phyloP scores from a whole-genome alignment of 2,329 filamentous ascomycete genomes.

The Hypomyces rosellus region DNA sequence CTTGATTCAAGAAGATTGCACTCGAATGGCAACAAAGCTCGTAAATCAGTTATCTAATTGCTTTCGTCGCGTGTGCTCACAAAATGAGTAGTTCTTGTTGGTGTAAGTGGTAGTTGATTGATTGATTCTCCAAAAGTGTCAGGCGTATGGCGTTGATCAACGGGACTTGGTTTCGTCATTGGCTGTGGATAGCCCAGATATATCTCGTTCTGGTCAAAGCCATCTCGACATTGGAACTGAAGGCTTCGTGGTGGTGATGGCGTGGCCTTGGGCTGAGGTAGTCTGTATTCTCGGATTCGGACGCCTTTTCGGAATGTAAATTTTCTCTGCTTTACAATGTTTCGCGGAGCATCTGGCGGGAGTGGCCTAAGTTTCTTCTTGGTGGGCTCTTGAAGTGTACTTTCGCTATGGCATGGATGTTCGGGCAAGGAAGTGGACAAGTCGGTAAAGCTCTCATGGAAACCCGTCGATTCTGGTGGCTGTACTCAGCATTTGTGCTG shows the following conservation, averaged over 20 bases:
- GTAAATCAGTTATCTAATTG: neutral
- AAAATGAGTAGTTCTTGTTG: neutral
- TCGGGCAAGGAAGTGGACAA: neutral
- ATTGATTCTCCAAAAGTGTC: no score
- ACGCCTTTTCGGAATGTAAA: constrained; percentile 24
- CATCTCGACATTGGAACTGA: constrained; percentile 26
- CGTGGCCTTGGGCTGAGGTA: constrained; percentile 12
- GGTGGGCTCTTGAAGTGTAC: neutral
- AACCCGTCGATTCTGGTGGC: neutral
- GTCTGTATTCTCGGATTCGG: constrained; percentile 23
- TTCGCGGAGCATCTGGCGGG: constrained; percentile 20
- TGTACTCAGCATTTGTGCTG: no score
- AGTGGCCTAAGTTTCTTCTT: constrained; percentile 19
- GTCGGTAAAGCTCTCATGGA: neutral
- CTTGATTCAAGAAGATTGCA: neutral
- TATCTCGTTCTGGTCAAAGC: constrained; percentile 21
- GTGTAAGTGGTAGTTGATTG: neutral
- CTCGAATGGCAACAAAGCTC: neutral
- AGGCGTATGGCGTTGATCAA: neutral
- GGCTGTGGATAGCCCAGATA: constrained; percentile 12
- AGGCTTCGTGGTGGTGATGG: constrained; percentile 5
- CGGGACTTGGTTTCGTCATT: constrained; percentile 9
- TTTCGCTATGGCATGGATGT: neutral
- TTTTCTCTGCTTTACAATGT: constrained; percentile 20
- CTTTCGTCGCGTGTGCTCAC: neutral